These are phyloP conservation scores for Trametes sanguinea DNA, from an alignment of 768 basidiomycete species.

Conservation along the genomic window DNA sequence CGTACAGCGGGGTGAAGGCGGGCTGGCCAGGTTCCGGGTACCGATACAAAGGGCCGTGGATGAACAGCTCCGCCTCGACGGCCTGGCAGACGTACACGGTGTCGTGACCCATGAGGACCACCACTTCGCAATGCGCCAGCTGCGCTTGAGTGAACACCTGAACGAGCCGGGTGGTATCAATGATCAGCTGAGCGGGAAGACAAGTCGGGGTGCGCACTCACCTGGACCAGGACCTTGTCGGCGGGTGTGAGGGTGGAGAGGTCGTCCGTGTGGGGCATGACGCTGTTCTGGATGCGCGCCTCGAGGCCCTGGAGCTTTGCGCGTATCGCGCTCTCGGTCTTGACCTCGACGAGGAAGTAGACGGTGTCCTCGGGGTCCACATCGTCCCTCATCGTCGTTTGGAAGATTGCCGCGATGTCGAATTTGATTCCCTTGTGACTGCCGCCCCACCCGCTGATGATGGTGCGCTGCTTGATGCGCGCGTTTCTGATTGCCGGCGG, in stretches of 20 bases:
- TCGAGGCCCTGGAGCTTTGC: not conserved
- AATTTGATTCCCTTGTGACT: not conserved
- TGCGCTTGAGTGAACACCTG: no score
- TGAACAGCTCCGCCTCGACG: no score
- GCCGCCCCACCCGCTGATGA: not conserved
- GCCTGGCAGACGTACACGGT: no score
- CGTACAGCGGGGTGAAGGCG: no score
- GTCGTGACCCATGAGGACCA: no score
- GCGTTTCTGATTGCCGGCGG: not conserved
- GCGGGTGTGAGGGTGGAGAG: not conserved
- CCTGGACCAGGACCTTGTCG: not conserved
- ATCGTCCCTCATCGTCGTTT: not conserved
- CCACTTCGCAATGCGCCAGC: no score
- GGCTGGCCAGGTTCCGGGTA: no score
- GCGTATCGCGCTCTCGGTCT: not conserved
- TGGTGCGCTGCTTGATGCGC: not conserved
- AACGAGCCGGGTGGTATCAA: no score
- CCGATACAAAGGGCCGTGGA: no score
- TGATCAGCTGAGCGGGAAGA: no score
- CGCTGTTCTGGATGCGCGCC: not conserved
- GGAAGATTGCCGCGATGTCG: not conserved
- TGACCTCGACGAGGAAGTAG: slow-evolving; percentile 1
- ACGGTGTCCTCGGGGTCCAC: not conserved
- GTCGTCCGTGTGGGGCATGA: not conserved
- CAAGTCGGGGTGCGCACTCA: not conserved